Conservation (phyloP, 2,329 filamentous ascomycete species). For the Diaporthe longicolla region DNA sequence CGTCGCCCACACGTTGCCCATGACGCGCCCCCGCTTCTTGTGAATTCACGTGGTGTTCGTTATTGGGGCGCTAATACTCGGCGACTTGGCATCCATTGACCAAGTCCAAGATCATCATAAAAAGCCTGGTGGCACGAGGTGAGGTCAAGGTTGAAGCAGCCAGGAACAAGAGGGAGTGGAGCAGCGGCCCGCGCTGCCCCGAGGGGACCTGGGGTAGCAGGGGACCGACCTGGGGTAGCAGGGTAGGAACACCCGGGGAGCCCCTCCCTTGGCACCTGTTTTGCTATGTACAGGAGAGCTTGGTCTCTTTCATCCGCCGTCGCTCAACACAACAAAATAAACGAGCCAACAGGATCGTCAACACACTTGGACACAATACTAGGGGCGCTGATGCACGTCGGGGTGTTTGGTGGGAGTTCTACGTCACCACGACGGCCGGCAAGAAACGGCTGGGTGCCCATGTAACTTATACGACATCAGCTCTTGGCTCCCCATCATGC, state of each 20-base stretch:
- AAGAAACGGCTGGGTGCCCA: not conserved
- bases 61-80: slow-evolving; percentile 29
- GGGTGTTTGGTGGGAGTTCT: not conserved
- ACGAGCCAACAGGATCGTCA: too few species aligned
- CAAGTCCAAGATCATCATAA: slow-evolving; percentile 20
- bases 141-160: slow-evolving; percentile 20
- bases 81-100: slow-evolving; percentile 24
- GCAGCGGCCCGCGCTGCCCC: slow-evolving; percentile 30
- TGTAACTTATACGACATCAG: slow-evolving; percentile 9
- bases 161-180: not conserved
- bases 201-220: not conserved
- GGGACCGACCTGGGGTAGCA: too few species aligned
- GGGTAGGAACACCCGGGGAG: too few species aligned
- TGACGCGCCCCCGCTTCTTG: slow-evolving; percentile 24
- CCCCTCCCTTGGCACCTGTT: too few species aligned
- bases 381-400: not conserved
- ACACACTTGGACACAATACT: too few species aligned
- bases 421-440: not conserved
- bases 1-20: not conserved
- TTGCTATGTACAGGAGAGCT: too few species aligned
- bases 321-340: too few species aligned
- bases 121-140: slow-evolving; percentile 23
- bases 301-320: too few species aligned
- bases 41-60: slow-evolving; percentile 12
- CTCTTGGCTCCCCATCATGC: slow-evolving; percentile 23